Conservation (phyloP, 2,329 filamentous ascomycete genomes). For the Aspergillus tubingensis region DNA sequence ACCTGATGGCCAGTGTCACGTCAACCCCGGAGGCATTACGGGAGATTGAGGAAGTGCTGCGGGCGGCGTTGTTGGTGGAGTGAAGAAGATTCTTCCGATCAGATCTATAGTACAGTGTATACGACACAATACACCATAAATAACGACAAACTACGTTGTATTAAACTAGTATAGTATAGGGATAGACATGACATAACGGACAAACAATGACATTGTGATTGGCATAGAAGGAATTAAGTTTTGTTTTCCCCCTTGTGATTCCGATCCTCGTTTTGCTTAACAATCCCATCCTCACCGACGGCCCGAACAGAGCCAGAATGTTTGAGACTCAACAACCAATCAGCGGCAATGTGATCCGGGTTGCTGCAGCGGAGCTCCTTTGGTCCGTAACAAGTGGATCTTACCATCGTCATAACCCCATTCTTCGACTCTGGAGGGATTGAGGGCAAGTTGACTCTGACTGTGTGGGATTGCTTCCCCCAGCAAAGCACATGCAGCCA, state of each 20-base stretch:
- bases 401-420: too few species aligned
- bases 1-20: constrained; percentile 61
- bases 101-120: too few species aligned
- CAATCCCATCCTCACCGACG: background rate
- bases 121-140: too few species aligned
- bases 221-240: background rate
- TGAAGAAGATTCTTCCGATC: background rate
- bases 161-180: too few species aligned
- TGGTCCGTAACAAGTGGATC: background rate
- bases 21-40: constrained; percentile 46
- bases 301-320: background rate
- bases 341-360: background rate
- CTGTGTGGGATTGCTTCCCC: too few species aligned
- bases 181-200: too few species aligned
- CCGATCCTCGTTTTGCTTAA: background rate
- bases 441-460: too few species aligned
- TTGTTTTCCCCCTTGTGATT: background rate
- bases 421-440: too few species aligned
- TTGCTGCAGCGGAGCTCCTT: background rate
- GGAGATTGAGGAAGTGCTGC: constrained; percentile 44
- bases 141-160: too few species aligned
- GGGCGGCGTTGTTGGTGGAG: constrained; percentile 37
- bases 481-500: too few species aligned
- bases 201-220: too few species aligned
- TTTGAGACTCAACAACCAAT: background rate